Conservation (phyloP, 345 rosid species). For the Zanthoxylum bungeanum region DNA sequence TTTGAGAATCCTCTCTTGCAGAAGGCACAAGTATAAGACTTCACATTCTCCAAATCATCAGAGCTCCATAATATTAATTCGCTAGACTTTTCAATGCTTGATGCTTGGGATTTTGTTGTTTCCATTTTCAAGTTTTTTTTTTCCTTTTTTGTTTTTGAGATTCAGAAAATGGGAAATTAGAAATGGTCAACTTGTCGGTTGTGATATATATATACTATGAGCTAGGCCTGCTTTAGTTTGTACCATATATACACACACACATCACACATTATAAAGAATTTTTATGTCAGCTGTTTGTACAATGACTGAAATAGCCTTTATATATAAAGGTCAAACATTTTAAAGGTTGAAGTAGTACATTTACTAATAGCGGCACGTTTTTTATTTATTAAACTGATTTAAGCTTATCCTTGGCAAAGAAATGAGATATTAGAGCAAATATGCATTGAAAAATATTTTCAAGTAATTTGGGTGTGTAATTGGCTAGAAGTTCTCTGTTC, state of each 20-base stretch:
- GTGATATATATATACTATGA: no score
- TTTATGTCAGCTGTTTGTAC: neutral
- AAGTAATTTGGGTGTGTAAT: no score
- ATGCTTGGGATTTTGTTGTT: no score
- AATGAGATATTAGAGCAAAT: no score
- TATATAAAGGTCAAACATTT: neutral
- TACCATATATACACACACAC: neutral
- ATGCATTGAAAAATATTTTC: no score
- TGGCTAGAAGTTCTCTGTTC: no score
- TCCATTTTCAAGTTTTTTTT: constrained; percentile 26
- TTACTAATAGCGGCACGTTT: no score
- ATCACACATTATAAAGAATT: neutral
- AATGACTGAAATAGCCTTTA: constrained; percentile 4
- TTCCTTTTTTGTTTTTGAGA: neutral
- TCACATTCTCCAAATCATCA: constrained; percentile 17
- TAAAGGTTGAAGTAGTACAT: no score
- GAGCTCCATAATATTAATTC: constrained; percentile 18
- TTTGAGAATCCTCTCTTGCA: constrained; percentile 66
- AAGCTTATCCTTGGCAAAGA: neutral
- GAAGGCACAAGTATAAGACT: constrained; percentile 42
- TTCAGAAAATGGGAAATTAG: neutral
- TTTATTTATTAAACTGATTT: no score
- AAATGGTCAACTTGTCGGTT: constrained; percentile 30
- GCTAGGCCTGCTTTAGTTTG: constrained; percentile 6
- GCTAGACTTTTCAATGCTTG: no score